These are phyloP conservation scores for Cyberlindnera galapagoensis DNA, from an alignment of 805 yeast species.

Conservation along the genomic window DNA sequence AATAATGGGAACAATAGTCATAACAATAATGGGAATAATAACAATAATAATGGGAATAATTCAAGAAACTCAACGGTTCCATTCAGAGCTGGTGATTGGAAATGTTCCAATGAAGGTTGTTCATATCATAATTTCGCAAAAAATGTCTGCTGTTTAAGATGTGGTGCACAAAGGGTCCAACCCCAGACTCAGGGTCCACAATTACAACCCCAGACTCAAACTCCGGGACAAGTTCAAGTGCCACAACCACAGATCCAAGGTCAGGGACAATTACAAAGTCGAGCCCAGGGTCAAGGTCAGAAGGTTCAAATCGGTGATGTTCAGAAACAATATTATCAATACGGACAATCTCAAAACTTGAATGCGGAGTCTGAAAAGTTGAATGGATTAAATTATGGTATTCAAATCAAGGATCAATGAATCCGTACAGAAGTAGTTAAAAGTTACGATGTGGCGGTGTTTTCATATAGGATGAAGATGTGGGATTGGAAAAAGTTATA, in stretches of 20 bases:
- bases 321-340: too few relatives aligned
- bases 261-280: conserved; percentile 6
- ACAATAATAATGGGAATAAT: conserved; percentile 9
- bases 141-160: conserved; percentile 77
- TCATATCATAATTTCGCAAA: conserved; percentile 90
- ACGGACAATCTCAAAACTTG: too few relatives aligned
- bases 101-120: conserved; percentile 73
- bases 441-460: too few relatives aligned
- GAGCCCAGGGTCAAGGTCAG: background rate
- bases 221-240: too few relatives aligned
- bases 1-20: conserved; percentile 19
- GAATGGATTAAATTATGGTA: background rate
- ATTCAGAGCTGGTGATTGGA: conserved; percentile 96
- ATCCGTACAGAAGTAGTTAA: too few relatives aligned
- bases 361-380: too few relatives aligned
- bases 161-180: conserved; percentile 63
- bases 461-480: too few relatives aligned
- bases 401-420: too few relatives aligned
- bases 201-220: too few relatives aligned
- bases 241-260: conserved; percentile 8
- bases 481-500: too few relatives aligned
- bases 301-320: too few relatives aligned
- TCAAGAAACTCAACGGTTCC: conserved; percentile 57
- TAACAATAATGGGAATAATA: conserved; percentile 13
- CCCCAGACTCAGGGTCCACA: conserved; percentile 1